These are phyloP conservation scores for Scleroderma citrinum DNA, from an alignment of 768 basidiomycete species.

Conservation along the genomic window DNA sequence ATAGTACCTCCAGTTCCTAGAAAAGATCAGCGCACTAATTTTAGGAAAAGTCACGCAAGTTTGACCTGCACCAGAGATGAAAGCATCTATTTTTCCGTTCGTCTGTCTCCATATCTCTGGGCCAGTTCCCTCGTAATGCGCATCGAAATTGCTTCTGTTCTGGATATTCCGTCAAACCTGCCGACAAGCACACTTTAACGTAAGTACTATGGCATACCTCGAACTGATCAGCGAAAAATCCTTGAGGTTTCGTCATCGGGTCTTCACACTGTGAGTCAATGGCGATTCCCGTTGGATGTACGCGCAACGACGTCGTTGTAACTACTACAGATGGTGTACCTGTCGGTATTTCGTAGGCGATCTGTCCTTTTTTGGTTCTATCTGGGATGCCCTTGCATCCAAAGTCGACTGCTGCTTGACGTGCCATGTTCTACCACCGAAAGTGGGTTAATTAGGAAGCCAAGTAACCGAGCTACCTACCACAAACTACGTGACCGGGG, in stretches of 20 bases:
- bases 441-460: not conserved
- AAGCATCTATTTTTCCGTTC: constrained; percentile 73
- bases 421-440: constrained; percentile 71
- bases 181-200: too few species aligned
- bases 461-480: constrained; percentile 36
- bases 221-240: constrained; percentile 96
- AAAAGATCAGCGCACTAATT: too few species aligned
- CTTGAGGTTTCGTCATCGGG: constrained; percentile 73
- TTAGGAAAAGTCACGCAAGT: too few species aligned
- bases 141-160: constrained; percentile 87
- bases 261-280: constrained; percentile 29
- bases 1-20: constrained; percentile 95
- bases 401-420: constrained; percentile 71
- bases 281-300: constrained; percentile 27
- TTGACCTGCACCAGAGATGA: constrained; percentile 84
- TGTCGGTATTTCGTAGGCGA: constrained; percentile 33
- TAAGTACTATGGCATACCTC: constrained; percentile 45
- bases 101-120: constrained; percentile 96
- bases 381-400: constrained; percentile 38
- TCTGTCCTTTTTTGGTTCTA: constrained; percentile 11
- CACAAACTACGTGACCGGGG: constrained; percentile 48
- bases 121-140: constrained; percentile 86
- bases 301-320: constrained; percentile 42
- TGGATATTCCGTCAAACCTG: too few species aligned
- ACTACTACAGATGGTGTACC: constrained; percentile 48